Evolutionary conservation across 495 filamentous ascomycete species (phyloP), one percentile per base, ranked within the genome.

Genomic region (Cenococcum geophilum): DNA sequence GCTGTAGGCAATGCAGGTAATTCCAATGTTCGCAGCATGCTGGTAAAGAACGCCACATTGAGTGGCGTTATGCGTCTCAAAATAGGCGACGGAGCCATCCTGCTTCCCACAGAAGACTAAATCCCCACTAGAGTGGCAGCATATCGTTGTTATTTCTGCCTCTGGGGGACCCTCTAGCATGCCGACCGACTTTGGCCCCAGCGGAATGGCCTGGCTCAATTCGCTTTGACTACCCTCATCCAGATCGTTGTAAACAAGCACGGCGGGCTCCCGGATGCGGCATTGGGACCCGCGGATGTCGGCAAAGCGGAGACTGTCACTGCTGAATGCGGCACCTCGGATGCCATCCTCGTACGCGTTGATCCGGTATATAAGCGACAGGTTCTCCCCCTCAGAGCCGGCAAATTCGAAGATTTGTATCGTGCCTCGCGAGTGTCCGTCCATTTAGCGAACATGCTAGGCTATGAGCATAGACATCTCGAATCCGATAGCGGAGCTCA

Each of bases 211-310:
- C 25, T 57, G 55, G 42, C 20, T 57, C 32, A 57, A 4, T 18
- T 57, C 55, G 55, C 55, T 57, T 22, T 42, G 55, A 16, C 55
- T 57, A 6, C 35, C 55, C 16, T 57, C 55, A 20, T 14, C 20
- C 22, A n/a, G 4, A 20, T 57, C 55, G 8, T 23, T 57, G 11
- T 20, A 43, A 20, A 23, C 32, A 27, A 75, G 57, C 8, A 58
- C 68, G 0, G 60, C 58, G 4, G 72, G 73, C 10, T 70, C 73
- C 73, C 73, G 73, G 4, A 75, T 67, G 9, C 71, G 68, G 25
- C 50, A 63, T 53, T 75, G 71, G 22, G 62, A 53, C 5, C 49
- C 65, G 4, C 63, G 60, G 0, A 73, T 52, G 50, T 75, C 71
- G 16, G 73, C 34, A 27, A 74, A 65, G 6, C 71, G 67, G 9